Evolutionary conservation across 345 rosid species (phyloP), one percentile per base, ranked within the genome.

Genomic region (Physaria fendleri): DNA sequence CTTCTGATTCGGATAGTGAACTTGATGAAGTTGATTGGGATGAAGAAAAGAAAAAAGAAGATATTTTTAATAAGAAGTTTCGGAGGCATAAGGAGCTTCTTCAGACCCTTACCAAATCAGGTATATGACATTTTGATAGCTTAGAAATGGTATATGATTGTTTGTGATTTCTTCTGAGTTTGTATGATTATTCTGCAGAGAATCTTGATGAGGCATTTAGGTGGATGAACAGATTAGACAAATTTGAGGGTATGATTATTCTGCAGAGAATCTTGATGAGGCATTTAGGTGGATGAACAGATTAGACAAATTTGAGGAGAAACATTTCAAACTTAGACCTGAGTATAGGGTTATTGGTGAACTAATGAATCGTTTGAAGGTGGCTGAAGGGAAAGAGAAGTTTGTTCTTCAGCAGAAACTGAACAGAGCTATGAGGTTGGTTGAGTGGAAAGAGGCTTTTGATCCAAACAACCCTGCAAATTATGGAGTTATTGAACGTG

Each of bases 321-420:
- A 80, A 22, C 99, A 92, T 74, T 83, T 92, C 59, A 61, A 59
- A 33, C 84, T 84, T 52, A 67, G 81, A 45, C 94, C 78, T 17
- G 95, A 92, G 29, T 86, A 92, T 45, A 79, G 86, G 59, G 97
- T 92, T 42, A 89, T 92, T 61, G 99, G 97, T 42, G 97, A 92
- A 64, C 56, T 92, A 76, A 81, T 89, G 79, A 84, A 86, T 67
- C 80, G 80, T 5, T 69, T 92, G 65, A 88, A 88, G 62, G 78
- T 79, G 17, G 85, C 94, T 4, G 83, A 92, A 76, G 99, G 97
- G 2, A 92, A 89, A 72, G 95, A 92, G 1, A 88, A 79, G 69
- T 89, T 92, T 55, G 45, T 88, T 54, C 94, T 92, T 29, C 97
- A 88, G 53, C 97, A 86, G 5, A 92, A 88, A 41, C 62, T 92